These are phyloP conservation scores for Capsicum pubescens DNA, from an alignment of 257 asterid species.

Conservation along the genomic window DNA sequence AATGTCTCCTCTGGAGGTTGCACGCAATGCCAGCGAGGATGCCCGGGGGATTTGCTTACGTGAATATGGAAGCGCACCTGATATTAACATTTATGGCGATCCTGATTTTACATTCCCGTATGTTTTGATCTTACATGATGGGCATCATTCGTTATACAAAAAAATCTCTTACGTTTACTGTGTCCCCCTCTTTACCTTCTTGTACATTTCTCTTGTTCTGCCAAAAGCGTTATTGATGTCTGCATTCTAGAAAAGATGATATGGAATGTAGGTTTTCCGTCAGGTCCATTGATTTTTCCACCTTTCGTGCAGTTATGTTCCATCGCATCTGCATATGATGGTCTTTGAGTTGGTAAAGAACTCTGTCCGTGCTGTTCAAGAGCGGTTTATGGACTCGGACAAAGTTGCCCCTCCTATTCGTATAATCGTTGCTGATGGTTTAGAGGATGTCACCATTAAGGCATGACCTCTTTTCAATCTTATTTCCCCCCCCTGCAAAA, in stretches of 20 bases:
- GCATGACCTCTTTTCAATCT: slow-evolving; percentile 42
- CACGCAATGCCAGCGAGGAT: slow-evolving; percentile 82
- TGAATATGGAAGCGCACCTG: slow-evolving; percentile 92
- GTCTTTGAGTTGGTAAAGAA: slow-evolving; percentile 96
- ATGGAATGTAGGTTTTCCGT: background rate
- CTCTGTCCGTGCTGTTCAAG: slow-evolving; percentile 96
- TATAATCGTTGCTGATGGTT: slow-evolving; percentile 92
- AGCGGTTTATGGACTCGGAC: slow-evolving; percentile 74
- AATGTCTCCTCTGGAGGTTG: slow-evolving; percentile 93
- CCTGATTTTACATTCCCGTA: slow-evolving; percentile 88
- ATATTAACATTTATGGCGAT: slow-evolving; percentile 84
- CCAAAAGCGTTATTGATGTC: background rate
- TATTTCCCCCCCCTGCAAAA: background rate
- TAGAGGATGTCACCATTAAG: slow-evolving; percentile 97
- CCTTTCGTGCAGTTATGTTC: slow-evolving; percentile 66
- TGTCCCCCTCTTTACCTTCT: background rate
- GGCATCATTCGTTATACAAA: background rate
- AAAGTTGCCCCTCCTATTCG: slow-evolving; percentile 86
- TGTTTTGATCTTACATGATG: slow-evolving; percentile 34
- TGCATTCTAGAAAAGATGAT: background rate
- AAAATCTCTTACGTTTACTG: background rate
- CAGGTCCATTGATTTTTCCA: background rate
- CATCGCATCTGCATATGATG: slow-evolving; percentile 93
- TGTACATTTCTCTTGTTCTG: background rate
- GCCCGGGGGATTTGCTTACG: slow-evolving; percentile 83